Base-by-base conservation (phyloP, 2,329 filamentous ascomycete genomes). In the Hymenotorrendiella dingleyae region DNA sequence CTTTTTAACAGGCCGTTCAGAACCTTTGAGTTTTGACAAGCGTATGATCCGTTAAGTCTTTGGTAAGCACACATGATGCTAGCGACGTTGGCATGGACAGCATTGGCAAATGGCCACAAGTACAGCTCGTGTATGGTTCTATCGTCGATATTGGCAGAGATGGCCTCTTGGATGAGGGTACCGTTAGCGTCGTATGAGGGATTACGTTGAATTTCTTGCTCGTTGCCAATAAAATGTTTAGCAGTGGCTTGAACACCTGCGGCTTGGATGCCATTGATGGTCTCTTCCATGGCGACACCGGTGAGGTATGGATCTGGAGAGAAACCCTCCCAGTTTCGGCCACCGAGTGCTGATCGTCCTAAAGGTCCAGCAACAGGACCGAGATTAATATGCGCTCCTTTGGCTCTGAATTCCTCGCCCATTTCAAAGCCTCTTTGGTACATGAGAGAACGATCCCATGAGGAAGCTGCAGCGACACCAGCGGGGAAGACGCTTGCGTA, bases 41-140 rank as follows among this genome's bases (percentile, higher is more conserved):
- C 78, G 42, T 82, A 73, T 19, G 76, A 80, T 42, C 78, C 78
- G 58, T 86, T 86, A 49, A 84, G 71, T 69, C 74, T 73, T 50
- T 86, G 82, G 55, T 94, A 94, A 1, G 82, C 79, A 58, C 86
- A 91, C 88, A 94, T 94, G 36, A 90, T 72, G 8, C 77, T 77
- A 0, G 77, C 84, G 1, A 89, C 85, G n/a, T 86, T 86, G 4
- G 82, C 85, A 38, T 74, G 76, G 17, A 94, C 71, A 12, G 80
- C 83, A 52, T 93, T 84, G 0, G 81, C 84, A 61, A 94, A 94
- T 0, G 88, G 88, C 86, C 87, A 94, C 0, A 82, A 72, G 56
- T 94, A 94, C 1, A 94, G 66, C 62, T 88, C 84, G 55, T 87
- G 84, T 53, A 86, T 59, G 0, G 82, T 80, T 17, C 82, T 71